phyloP scores from a whole-genome alignment of 768 basidiomycete genomes.

The Lactarius indigo region DNA sequence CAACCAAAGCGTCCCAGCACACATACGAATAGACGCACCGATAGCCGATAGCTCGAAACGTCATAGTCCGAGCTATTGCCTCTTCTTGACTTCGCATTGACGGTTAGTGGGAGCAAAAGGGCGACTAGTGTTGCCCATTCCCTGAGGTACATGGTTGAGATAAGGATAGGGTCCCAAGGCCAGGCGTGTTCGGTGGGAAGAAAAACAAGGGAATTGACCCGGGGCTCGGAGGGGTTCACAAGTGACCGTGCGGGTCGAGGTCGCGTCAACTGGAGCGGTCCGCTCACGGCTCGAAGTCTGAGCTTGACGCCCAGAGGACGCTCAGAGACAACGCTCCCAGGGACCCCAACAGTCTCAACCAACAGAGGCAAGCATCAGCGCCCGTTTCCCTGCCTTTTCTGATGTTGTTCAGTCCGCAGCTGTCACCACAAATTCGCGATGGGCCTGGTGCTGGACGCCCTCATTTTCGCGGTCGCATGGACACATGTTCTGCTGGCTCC shows the following conservation, averaged over 20 bases:
- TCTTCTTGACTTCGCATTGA: slow-evolving; percentile 5
- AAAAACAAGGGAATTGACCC: not conserved
- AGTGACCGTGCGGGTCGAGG: not conserved
- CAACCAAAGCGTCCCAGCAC: not conserved
- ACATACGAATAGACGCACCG: not conserved
- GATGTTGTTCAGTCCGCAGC: not conserved
- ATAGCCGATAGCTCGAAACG: slow-evolving; percentile 5
- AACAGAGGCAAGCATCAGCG: not conserved
- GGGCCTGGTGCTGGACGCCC: slow-evolving; percentile 44
- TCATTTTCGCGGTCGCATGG: slow-evolving; percentile 52
- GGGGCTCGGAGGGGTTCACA: not conserved
- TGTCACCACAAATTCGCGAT: slow-evolving; percentile 25
- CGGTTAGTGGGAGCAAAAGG: slow-evolving; percentile 8
- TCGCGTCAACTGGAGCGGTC: not conserved
- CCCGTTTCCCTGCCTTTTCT: not conserved
- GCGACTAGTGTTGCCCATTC: not conserved
- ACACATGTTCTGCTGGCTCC: slow-evolving; percentile 75
- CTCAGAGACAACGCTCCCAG: not conserved
- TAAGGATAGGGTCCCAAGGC: not conserved
- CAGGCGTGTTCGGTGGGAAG: not conserved
- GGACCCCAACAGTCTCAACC: not conserved
- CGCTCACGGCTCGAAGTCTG: not conserved
- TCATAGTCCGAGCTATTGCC: slow-evolving; percentile 9
- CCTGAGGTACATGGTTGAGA: slow-evolving; percentile 7
- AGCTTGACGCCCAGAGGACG: not conserved